These are phyloP conservation scores for Melampsora medusae DNA, from an alignment of 1,284 basidiomycete species.

Conservation along the genomic window DNA sequence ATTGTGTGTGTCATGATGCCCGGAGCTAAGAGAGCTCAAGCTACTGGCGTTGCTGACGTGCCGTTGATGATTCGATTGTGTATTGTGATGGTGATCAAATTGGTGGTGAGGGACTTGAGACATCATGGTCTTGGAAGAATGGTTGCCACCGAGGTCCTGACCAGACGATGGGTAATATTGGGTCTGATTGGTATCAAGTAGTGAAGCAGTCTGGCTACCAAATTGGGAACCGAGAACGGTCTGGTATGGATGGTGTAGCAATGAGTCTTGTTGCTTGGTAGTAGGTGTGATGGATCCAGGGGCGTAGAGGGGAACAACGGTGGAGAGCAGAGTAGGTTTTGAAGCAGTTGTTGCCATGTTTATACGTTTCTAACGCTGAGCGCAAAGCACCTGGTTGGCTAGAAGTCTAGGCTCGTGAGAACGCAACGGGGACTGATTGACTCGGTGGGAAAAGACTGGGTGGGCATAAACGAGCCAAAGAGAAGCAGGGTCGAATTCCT, in stretches of 20 bases:
- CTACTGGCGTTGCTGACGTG: slow-evolving; percentile 43
- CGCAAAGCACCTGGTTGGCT: not conserved
- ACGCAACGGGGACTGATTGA: not conserved
- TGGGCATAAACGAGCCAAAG: not conserved
- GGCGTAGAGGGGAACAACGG: slow-evolving; percentile 4
- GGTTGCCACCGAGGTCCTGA: slow-evolving; percentile 8
- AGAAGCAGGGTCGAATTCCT: not conserved
- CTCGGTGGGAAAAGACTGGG: slow-evolving; percentile 8
- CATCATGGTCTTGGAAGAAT: slow-evolving; percentile 19
- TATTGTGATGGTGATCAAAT: slow-evolving; percentile 34
- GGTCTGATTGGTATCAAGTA: not conserved
- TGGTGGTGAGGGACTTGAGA: slow-evolving; percentile 25
- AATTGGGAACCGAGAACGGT: not conserved
- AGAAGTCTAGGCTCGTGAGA: not conserved
- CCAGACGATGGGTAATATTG: not conserved
- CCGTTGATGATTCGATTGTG: slow-evolving; percentile 36
- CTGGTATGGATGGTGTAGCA: slow-evolving; percentile 7
- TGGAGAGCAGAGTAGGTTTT: not conserved
- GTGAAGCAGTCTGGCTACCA: not conserved
- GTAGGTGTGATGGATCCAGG: not conserved
- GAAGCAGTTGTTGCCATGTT: slow-evolving; percentile 10
- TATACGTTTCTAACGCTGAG: slow-evolving; percentile 11
- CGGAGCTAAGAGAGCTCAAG: slow-evolving; percentile 25
- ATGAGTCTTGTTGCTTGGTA: slow-evolving; percentile 2
- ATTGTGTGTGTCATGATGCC: slow-evolving; percentile 20